These are phyloP conservation scores for Periconia macrospinosa DNA, from an alignment of 2,329 filamentous ascomycete species.

Conservation along the genomic window DNA sequence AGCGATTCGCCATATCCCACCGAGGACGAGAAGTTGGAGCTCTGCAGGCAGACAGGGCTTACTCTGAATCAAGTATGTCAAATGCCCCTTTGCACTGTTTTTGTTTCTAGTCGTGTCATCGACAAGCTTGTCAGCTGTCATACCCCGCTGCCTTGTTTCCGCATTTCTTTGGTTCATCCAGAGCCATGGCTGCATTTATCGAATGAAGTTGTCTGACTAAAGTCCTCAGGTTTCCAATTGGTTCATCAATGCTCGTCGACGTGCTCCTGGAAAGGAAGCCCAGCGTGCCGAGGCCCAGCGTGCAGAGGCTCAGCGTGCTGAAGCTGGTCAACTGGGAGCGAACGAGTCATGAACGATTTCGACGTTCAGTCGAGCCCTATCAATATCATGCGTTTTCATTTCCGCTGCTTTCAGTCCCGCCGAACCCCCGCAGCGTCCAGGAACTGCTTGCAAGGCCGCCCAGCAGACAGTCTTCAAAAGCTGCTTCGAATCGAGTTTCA, in stretches of 20 bases:
- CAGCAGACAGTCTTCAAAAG: background rate
- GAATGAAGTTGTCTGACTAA: slow-evolving; percentile 10
- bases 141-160: background rate
- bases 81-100: slow-evolving; percentile 45
- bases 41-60: slow-evolving; percentile 75
- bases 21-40: slow-evolving; percentile 82
- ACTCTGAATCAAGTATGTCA: slow-evolving; percentile 68
- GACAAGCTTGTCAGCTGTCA: slow-evolving; percentile 7
- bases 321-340: background rate
- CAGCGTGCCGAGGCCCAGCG: slow-evolving; percentile 23
- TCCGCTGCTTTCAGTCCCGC: background rate
- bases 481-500: background rate
- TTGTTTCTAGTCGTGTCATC: slow-evolving; percentile 45
- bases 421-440: background rate
- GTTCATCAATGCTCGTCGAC: slow-evolving; percentile 77
- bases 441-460: background rate
- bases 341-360: background rate
- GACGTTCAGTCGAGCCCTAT: background rate
- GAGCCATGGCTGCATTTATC: background rate
- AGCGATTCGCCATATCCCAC: slow-evolving; percentile 75
- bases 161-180: background rate
- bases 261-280: slow-evolving; percentile 43
- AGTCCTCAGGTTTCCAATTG: slow-evolving; percentile 67
- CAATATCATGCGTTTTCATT: background rate
- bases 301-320: background rate